Conservation (phyloP, 2,329 filamentous ascomycete genomes). For the Fusarium irregulare region DNA sequence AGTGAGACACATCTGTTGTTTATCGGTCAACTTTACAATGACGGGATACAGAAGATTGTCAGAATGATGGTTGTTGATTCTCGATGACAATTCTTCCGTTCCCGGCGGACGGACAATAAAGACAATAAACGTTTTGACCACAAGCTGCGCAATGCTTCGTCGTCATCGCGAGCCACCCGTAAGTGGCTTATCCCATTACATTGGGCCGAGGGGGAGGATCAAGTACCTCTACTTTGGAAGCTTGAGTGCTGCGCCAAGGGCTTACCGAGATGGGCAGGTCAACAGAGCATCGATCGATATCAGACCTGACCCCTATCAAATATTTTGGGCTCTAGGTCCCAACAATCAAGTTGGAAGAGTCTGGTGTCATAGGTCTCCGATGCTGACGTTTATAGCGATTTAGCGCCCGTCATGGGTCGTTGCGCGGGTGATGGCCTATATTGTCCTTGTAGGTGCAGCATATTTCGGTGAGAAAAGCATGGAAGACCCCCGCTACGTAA, state of each 20-base stretch:
- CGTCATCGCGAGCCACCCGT: conserved; percentile 31
- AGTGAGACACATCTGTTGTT: conserved; percentile 19
- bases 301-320: conserved; percentile 22
- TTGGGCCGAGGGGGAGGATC: conserved; percentile 6
- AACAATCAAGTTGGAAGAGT: not conserved
- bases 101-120: not conserved
- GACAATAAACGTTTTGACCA: conserved; percentile 2
- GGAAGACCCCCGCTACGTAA: conserved; percentile 9
- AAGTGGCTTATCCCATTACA: conserved; percentile 28
- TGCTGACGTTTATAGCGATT: conserved; percentile 16
- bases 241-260: conserved; percentile 7
- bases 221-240: conserved; percentile 26
- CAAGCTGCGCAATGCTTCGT: conserved; percentile 32
- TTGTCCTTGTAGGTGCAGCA: conserved; percentile 14
- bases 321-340: conserved; percentile 5
- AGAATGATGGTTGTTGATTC: not conserved
- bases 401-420: conserved; percentile 18
- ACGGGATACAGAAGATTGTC: not conserved
- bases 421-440: conserved; percentile 33
- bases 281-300: conserved; percentile 8
- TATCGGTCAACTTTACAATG: conserved; percentile 12
- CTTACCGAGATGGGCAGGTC: conserved; percentile 40
- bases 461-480: conserved; percentile 19
- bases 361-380: conserved; percentile 6
- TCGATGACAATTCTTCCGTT: not conserved